Evolutionary conservation across 2,329 filamentous ascomycete species (phyloP).

Genomic region (Botrytis galanthina): DNA sequence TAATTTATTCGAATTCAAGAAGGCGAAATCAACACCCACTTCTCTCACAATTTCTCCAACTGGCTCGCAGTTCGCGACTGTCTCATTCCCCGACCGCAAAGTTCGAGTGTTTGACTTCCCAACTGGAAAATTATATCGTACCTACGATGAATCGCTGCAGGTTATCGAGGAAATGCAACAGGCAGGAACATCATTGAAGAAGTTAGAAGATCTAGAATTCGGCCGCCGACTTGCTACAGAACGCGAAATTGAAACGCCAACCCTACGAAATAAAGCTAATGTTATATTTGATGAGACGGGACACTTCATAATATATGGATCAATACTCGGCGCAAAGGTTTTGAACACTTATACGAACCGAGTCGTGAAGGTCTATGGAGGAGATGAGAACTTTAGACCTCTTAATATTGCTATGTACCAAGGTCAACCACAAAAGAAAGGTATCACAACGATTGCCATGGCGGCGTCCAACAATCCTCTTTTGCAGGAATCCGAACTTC

Average conservation of each 20-base stretch:
- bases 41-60: constrained; percentile 83
- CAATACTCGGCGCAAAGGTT: constrained; percentile 88
- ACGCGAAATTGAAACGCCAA: constrained; percentile 73
- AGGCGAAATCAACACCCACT: constrained; percentile 80
- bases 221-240: constrained; percentile 83
- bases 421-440: constrained; percentile 92
- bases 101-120: constrained; percentile 91
- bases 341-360: constrained; percentile 94
- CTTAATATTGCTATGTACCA: constrained; percentile 87
- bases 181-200: constrained; percentile 77
- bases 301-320: constrained; percentile 92
- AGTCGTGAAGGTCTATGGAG: constrained; percentile 84
- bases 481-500: constrained; percentile 83
- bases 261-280: constrained; percentile 70
- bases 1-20: constrained; percentile 95
- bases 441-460: constrained; percentile 92
- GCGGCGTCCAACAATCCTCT: constrained; percentile 92
- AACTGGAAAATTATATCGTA: constrained; percentile 81
- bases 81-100: constrained; percentile 91
- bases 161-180: constrained; percentile 95
- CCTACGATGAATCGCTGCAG: constrained; percentile 90
- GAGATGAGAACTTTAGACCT: constrained; percentile 82
- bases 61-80: constrained; percentile 80
- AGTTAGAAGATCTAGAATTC: constrained; percentile 88
- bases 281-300: constrained; percentile 95